Evolutionary conservation across 1,139 yeast species (phyloP).

Genomic region (Debaryomyces fabryi): DNA sequence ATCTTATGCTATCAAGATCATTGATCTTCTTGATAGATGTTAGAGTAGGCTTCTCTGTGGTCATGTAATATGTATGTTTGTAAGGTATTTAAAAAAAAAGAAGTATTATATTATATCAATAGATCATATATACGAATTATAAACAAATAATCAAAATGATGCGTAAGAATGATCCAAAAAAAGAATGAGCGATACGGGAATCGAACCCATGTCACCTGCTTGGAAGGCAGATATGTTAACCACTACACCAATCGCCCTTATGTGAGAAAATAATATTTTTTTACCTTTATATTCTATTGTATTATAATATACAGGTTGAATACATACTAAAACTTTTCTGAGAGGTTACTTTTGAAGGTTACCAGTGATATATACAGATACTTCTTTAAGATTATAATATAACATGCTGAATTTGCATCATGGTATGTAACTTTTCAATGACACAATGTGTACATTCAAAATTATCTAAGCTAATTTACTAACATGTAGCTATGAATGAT

Average conservation of each 20-base stretch:
- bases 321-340: slow-evolving; percentile 2
- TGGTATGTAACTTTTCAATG: not conserved
- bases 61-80: slow-evolving; percentile 6
- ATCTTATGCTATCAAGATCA: slow-evolving; percentile 30
- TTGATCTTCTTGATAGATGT: slow-evolving; percentile 25
- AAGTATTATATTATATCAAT: not conserved
- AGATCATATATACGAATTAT: not conserved
- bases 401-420: slow-evolving; percentile 5
- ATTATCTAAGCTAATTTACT: not conserved
- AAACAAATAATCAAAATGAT: not conserved
- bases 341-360: not conserved
- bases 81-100: not conserved
- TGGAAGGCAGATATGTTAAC: slow-evolving; percentile 66
- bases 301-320: not conserved
- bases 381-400: not conserved
- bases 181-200: slow-evolving; percentile 70
- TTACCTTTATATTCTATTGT: not conserved
- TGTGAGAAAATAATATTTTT: not conserved
- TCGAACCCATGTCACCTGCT: slow-evolving; percentile 80
- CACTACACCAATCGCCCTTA: slow-evolving; percentile 54
- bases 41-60: slow-evolving; percentile 18
- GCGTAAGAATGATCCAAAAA: slow-evolving; percentile 14
- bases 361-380: not conserved
- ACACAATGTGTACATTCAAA: not conserved
- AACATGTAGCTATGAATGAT: slow-evolving; percentile 5